Evolutionary conservation across 164 flowering plant genomes (phyloP).

Genomic region (Sedum album): DNA sequence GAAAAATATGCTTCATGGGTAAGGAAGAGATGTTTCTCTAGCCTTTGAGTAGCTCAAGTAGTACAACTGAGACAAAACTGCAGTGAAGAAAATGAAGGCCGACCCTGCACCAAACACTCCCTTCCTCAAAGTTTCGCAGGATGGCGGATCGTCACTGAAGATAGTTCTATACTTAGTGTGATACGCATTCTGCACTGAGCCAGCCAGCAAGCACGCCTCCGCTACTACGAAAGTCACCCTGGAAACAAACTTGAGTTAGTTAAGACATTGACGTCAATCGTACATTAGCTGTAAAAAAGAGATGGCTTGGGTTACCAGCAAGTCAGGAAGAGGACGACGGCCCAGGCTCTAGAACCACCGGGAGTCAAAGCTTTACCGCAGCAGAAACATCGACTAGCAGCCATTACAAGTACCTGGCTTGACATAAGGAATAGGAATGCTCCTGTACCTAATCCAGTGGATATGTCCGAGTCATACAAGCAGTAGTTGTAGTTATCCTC

Average conservation of each 20-base stretch:
- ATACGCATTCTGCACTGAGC: constrained; percentile 2
- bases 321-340: constrained; percentile 65
- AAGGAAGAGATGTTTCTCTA: background rate
- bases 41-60: constrained; percentile 8
- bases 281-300: background rate
- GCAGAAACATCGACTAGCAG: constrained; percentile 82
- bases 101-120: constrained; percentile 11
- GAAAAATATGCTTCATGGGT: background rate
- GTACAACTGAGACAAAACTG: constrained; percentile 2
- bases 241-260: background rate
- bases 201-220: constrained; percentile 6
- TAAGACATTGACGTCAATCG: background rate
- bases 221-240: constrained; percentile 5
- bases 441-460: constrained; percentile 77
- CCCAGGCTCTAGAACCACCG: constrained; percentile 79
- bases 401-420: constrained; percentile 59
- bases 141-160: background rate
- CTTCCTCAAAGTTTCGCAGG: constrained; percentile 9
- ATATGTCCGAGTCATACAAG: constrained; percentile 71
- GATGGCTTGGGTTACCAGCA: constrained; percentile 48
- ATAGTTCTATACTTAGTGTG: background rate
- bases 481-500: constrained; percentile 43
- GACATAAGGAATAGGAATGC: constrained; percentile 64
- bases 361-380: constrained; percentile 75
- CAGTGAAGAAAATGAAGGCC: constrained; percentile 3